Evolutionary conservation across 139 green algal genomes (phyloP).

Genomic region (Edaphochlamys debaryana): DNA sequence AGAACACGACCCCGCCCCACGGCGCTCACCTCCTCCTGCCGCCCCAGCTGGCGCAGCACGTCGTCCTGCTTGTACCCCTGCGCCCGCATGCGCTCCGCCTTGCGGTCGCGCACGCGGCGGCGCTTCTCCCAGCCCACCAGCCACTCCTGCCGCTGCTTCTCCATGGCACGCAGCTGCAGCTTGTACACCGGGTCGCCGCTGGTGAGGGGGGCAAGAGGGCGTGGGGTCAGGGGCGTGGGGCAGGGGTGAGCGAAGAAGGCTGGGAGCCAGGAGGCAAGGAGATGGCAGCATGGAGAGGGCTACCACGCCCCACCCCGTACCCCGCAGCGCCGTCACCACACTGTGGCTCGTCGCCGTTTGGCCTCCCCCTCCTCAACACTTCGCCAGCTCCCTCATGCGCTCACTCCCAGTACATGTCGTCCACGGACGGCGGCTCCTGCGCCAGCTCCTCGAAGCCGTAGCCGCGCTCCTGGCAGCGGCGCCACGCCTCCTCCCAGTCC

Average conservation of each 20-base stretch:
- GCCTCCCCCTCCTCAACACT: too few relatives aligned
- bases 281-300: too few relatives aligned
- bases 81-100: neutral
- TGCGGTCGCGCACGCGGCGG: slow-evolving; percentile 10
- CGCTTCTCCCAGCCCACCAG: slow-evolving; percentile 29
- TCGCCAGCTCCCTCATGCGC: too few relatives aligned
- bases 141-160: slow-evolving; percentile 22
- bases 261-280: too few relatives aligned
- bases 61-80: slow-evolving; percentile 27
- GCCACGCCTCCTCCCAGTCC: neutral
- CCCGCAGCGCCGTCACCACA: too few relatives aligned
- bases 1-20: too few relatives aligned
- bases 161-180: slow-evolving; percentile 33
- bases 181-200: slow-evolving; percentile 6
- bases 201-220: neutral
- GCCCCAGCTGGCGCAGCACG: neutral
- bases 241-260: too few relatives aligned
- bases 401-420: slow-evolving; percentile 30
- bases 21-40: slow-evolving; percentile 3
- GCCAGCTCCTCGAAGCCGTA: slow-evolving; percentile 10
- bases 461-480: neutral
- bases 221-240: too few relatives aligned
- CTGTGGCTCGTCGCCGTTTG: too few relatives aligned
- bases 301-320: too few relatives aligned
- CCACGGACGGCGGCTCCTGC: neutral